Evolutionary conservation across 2,329 filamentous ascomycete species (phyloP), one percentile per base, ranked within the genome.

Genomic region (Hirsutella rhossiliensis): DNA sequence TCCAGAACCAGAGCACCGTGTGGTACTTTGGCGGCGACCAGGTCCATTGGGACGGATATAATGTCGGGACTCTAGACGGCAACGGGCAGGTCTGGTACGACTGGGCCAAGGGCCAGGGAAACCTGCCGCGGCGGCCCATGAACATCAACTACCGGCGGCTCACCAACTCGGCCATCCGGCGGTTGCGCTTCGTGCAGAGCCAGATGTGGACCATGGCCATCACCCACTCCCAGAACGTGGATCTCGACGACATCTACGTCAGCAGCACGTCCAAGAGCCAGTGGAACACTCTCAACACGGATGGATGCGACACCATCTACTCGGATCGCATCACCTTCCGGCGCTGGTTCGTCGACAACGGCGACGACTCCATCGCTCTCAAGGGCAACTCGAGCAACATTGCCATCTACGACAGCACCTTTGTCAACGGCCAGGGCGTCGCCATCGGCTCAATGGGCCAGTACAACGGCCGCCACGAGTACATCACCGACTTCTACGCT

Each of bases 191-290:
- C 48, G 57, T 79, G 8, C 68, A 75, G 47, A 73, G 68, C 47
- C 75, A 79, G 58, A 79, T 80, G 75, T 80, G 76, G 68, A 72
- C 71, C 0, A 71, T 78, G 65, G 69, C 70, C 1, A 64, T 76
- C 28, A 71, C 71, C 11, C 59, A 71, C 53, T 71, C 69, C 3
- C 47, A 66, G 7, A 57, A 71, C 41, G 57, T 72, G 2, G 56
- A 71, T 1, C 59, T 78, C 7, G 62, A 71, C 41, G 64, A 72
- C 47, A 73, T 78, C 4, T 71, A 67, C 48, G 65, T 76, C 44
- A 76, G 76, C 57, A 76, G 66, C 54, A 69, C 66, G 1, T 63
- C 61, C 1, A 49, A 43, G 11, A 56, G 52, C 41, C 43, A 52
- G 43, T 56, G 58, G 49, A 59, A 50, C 47, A 61, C 59, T 1